phyloP scores from a whole-genome alignment of 73 alveolate species.

The Stentor roeselii region DNA sequence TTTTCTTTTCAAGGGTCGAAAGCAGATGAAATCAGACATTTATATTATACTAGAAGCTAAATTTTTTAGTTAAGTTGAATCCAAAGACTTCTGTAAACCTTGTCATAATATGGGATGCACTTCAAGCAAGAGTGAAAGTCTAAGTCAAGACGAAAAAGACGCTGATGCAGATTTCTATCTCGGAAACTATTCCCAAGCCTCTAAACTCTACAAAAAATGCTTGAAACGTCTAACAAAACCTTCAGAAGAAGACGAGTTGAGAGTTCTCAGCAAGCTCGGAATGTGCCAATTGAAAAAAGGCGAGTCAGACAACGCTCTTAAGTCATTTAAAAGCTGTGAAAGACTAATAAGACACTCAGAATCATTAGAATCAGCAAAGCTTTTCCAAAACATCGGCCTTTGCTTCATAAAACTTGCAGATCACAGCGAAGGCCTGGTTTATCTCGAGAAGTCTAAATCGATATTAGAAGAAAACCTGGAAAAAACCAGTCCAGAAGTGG shows the following conservation, averaged over 20 bases:
- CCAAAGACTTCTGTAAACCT: no score
- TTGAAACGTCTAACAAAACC: not conserved
- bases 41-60: no score
- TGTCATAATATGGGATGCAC: not conserved
- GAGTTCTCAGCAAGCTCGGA: not conserved
- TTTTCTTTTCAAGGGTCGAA: no score
- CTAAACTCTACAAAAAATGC: not conserved
- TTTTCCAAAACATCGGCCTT: not conserved
- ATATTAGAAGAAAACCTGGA: not conserved
- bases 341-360: not conserved
- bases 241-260: not conserved
- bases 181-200: not conserved
- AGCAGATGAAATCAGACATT: no score
- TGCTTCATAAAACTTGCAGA: not conserved
- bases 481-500: not conserved
- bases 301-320: not conserved
- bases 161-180: not conserved
- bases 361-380: not conserved
- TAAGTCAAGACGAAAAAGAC: not conserved
- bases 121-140: not conserved
- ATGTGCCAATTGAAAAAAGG: not conserved
- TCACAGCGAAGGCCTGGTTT: not conserved
- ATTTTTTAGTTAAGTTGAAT: no score
- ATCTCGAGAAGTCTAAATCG: not conserved
- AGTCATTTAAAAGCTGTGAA: not conserved